Evolutionary conservation across 2,329 filamentous ascomycete genomes (phyloP).

Genomic region (Pseudocercospora vitis): DNA sequence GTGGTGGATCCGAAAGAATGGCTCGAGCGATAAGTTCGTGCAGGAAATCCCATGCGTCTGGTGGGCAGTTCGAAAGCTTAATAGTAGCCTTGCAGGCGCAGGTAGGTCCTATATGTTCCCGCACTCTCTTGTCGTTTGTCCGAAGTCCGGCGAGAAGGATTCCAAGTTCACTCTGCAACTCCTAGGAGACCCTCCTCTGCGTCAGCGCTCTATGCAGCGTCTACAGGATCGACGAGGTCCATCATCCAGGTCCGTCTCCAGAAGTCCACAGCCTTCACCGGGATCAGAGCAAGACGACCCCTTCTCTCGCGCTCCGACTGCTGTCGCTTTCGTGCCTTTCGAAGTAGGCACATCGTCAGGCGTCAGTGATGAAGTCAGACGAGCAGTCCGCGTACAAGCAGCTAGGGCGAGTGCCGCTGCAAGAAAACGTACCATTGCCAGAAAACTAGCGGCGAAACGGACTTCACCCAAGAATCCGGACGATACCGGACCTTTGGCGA

Average conservation of each 20-base stretch:
- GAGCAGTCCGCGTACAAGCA: slow-evolving; percentile 27
- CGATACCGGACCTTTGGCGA: slow-evolving; percentile 13
- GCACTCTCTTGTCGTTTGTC: slow-evolving; percentile 3
- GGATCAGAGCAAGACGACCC: slow-evolving; percentile 17
- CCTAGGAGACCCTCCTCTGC: neutral
- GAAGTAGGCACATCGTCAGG: slow-evolving; percentile 23
- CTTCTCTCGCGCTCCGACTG: slow-evolving; percentile 8
- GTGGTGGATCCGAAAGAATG: neutral
- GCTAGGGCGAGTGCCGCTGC: slow-evolving; percentile 25
- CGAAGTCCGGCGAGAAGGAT: slow-evolving; percentile 1
- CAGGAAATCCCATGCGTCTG: slow-evolving; percentile 16
- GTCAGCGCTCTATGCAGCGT: slow-evolving; percentile 14
- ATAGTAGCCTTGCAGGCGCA: slow-evolving; percentile 13
- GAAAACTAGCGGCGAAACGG: slow-evolving; percentile 18
- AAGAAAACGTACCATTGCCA: slow-evolving; percentile 25
- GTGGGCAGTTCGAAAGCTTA: slow-evolving; percentile 21
- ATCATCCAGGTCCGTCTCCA: slow-evolving; percentile 17
- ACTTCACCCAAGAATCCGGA: slow-evolving; percentile 7
- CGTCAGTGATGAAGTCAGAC: slow-evolving; percentile 24
- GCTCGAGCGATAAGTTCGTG: slow-evolving; percentile 9
- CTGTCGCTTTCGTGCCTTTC: slow-evolving; percentile 29
- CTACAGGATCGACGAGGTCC: slow-evolving; percentile 12
- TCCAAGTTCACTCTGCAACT: slow-evolving; percentile 1
- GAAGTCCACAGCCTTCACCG: slow-evolving; percentile 20
- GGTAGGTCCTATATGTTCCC: slow-evolving; percentile 15